Base-by-base conservation (phyloP, 768 basidiomycete genomes). In the Aureoboletus auriporus region DNA sequence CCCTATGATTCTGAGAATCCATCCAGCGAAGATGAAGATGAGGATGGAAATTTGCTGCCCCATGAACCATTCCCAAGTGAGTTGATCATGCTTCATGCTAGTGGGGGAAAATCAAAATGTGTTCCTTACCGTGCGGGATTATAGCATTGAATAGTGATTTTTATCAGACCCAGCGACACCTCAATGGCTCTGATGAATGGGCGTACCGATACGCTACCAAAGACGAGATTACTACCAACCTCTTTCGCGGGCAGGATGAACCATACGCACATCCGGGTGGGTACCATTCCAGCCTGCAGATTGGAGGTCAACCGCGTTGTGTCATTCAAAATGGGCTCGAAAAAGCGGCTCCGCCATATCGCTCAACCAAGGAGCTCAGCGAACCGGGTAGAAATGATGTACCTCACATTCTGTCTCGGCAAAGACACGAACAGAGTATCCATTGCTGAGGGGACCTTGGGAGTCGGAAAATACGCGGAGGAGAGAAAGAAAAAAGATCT, bases 161-260 rank as follows among this genome's bases (percentile, higher is more conserved):
- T 40, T 69, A 63, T 28, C 16, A 28, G 35, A 34, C 33, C 14
- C 31, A 59, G 14, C 49, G 29, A 28, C 10, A 14, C 3, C 6
- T 35, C 20, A 23, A 51, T 30, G 10, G 10, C 38, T 46, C 54
- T 17, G 39, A 51, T 8, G 53, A 49, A 23, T 67, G 67, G 67
- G 41, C 33, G 30, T 67, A 67, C 49, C 65, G 65, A 46, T 69
- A 69, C 31, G 55, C 65, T 29, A 67, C 65, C 28, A 43, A 57
- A 13, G 51, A 67, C n/a, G 65, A 67, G 44, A 59, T 69, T 5
- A 51, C 42, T 10, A 56, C 53, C 44, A 67, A 67, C 51, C 39
- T 53, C 37, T 65, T 62, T 46, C 52, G 17, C 5, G 58, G 53
- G 8, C 57, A 55, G 42, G 49, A 46, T n/a, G 56, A 50, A 36